Conservation (phyloP, 139 green algal species). For the Picochlorum sp. region DNA sequence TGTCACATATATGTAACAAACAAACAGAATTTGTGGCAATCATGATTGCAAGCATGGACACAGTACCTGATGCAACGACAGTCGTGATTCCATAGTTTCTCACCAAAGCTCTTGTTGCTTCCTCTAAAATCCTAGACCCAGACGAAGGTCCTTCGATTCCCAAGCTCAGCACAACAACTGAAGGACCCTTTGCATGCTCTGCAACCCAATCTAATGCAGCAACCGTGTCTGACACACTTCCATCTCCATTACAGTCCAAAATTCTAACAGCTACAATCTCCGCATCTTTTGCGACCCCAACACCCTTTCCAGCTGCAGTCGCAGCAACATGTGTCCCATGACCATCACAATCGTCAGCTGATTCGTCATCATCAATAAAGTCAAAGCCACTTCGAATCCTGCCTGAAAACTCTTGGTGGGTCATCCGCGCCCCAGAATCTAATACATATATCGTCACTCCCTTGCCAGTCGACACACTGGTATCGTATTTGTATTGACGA, state of each 20-base stretch:
- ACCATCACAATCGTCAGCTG: constrained; percentile 58
- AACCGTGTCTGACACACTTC: constrained; percentile 54
- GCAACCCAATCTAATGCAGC: constrained; percentile 68
- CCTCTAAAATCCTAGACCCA: constrained; percentile 35
- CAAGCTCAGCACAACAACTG: constrained; percentile 60
- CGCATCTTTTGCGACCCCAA: constrained; percentile 55
- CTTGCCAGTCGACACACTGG: constrained; percentile 21
- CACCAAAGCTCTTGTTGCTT: constrained; percentile 22
- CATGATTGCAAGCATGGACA: too few species aligned
- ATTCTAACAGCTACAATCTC: constrained; percentile 48
- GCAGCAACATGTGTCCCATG: constrained; percentile 66
- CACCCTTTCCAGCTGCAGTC: constrained; percentile 47
- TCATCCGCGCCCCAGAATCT: constrained; percentile 47
- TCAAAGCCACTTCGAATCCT: constrained; percentile 22
- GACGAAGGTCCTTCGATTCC: constrained; percentile 38
- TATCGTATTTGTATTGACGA: constrained; percentile 9
- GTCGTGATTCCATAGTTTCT: constrained; percentile 34
- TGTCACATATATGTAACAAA: too few species aligned
- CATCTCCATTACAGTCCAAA: constrained; percentile 53
- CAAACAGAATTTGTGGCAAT: too few species aligned
- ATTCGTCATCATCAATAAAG: constrained; percentile 41
- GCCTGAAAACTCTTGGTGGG: constrained; percentile 53
- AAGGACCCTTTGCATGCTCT: constrained; percentile 37
- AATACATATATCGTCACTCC: constrained; percentile 66
- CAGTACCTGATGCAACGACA: constrained; percentile 16